Conservation (phyloP, 1,284 basidiomycete species). For the Taiwanofungus camphoratus region DNA sequence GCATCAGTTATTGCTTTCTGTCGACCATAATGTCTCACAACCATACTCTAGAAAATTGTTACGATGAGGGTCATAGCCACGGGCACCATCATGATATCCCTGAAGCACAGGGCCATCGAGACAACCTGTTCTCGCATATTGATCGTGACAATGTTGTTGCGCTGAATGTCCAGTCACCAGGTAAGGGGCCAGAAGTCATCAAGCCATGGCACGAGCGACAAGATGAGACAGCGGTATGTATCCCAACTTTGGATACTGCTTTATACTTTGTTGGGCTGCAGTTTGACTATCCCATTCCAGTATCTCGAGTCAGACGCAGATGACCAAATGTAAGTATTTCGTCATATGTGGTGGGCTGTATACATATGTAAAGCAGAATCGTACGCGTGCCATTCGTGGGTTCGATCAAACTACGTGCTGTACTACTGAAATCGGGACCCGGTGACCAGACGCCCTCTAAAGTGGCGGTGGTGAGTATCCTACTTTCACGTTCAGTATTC, state of each 20-base stretch:
- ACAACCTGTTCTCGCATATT: constrained; percentile 65
- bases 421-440: constrained; percentile 74
- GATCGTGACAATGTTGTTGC: constrained; percentile 69
- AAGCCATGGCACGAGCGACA: constrained; percentile 74
- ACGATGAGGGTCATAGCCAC: constrained; percentile 51
- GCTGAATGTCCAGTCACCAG: constrained; percentile 48
- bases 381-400: constrained; percentile 78
- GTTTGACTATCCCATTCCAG: constrained; percentile 33
- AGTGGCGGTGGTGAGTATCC: constrained; percentile 50
- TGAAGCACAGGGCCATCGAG: constrained; percentile 50
- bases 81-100: constrained; percentile 32
- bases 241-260: constrained; percentile 2
- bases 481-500: not conserved
- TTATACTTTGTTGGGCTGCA: not conserved
- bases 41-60: constrained; percentile 44
- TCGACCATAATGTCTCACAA: constrained; percentile 38
- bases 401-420: constrained; percentile 66
- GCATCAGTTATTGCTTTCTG: too few species aligned
- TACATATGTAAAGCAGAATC: constrained; percentile 41
- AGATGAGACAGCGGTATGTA: constrained; percentile 54
- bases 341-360: constrained; percentile 10
- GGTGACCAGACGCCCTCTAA: constrained; percentile 64
- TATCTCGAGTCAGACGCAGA: constrained; percentile 78
- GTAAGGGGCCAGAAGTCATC: constrained; percentile 47
- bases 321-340: constrained; percentile 61